Evolutionary conservation across 2,329 filamentous ascomycete genomes (phyloP), one percentile per base, ranked within the genome.

Genomic region (Cladophialophora exuberans): DNA sequence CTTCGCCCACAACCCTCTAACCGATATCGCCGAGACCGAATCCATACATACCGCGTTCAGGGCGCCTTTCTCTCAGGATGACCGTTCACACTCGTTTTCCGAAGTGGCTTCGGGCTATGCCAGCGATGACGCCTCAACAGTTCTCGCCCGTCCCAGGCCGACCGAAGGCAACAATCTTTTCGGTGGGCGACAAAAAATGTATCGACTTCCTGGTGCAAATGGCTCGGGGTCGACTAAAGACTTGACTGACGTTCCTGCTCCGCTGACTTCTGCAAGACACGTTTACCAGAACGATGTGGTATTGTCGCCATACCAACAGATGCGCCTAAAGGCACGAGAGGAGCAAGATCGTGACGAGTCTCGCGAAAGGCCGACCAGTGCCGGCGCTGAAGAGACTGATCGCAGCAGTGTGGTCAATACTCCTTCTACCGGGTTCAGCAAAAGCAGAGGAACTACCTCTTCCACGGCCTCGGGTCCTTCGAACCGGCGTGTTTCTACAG

Each of bases 101-200:
- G 81, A 81, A 3, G n/a, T n/a, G n/a, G 85, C 82, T 1, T 83
- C 81, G 23, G 79, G 77, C 36, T 80, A 82, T 62, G 78, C 74
- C 10, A 82, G 81, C 30, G 90, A 96, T 60, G 81, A 86, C 30
- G 85, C 71, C 41, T 81, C 83, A 1, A 90, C 88, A 70, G 81
- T 97, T n/a, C 93, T 97, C 88, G 87, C 79, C 64, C 82, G 94
- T 47, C 79, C 87, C 6, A 87, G 92, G 64, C 91, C 90, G 0
- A 86, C 83, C 1, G 93, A 97, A 68, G 91, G 93, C 41, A 99
- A 97, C 68, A 88, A 89, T 63, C 73, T 99, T 53, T 99, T 99
- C 72, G 94, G 94, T 54, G 94, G 94, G 13, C 85, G 94, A 39
- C 94, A 97, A 70, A 97, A 97, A 75, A 87, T 97, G 31, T 97